A percentile compares a stretch with the other conserved stretches of the same genome.
Conservation (phyloP, 192 early-diverging fungal genomes). For the Paraglomus occultum region DNA sequence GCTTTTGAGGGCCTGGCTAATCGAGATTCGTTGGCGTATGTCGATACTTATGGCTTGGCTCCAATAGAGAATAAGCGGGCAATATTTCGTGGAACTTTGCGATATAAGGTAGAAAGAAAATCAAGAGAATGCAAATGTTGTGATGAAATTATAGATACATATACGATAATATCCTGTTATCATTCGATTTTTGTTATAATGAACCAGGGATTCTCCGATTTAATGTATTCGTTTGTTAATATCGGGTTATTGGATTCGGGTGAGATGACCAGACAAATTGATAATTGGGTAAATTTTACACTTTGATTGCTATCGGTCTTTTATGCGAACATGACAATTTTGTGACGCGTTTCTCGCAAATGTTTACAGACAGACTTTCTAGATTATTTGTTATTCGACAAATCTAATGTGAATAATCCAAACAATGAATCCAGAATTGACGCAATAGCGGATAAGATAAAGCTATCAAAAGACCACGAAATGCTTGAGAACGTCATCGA, state of each 20-base stretch:
- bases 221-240: slow-evolving; percentile 76
- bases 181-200: neutral
- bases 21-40: slow-evolving; percentile 89
- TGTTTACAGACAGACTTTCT: slow-evolving; percentile 42
- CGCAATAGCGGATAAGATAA: slow-evolving; percentile 41
- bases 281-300: slow-evolving; percentile 43
- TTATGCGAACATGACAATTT: too few relatives aligned
- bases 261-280: slow-evolving; percentile 29
- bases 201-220: slow-evolving; percentile 75
- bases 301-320: too few relatives aligned
- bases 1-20: slow-evolving; percentile 94
- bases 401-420: neutral
- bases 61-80: slow-evolving; percentile 69
- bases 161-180: neutral
- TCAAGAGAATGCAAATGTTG: neutral
- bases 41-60: slow-evolving; percentile 79
- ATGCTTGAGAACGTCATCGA: slow-evolving; percentile 52
- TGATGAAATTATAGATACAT: neutral
- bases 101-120: slow-evolving; percentile 61
- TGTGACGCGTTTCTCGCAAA: too few relatives aligned
- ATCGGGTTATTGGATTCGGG: slow-evolving; percentile 75
- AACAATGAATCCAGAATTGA: slow-evolving; percentile 18
- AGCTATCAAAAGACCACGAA: slow-evolving; percentile 37
- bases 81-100: slow-evolving; percentile 94
- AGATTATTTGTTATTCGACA: slow-evolving; percentile 40